phyloP scores from a whole-genome alignment of 805 yeast genomes.

The Metschnikowia baotianmanensis region DNA sequence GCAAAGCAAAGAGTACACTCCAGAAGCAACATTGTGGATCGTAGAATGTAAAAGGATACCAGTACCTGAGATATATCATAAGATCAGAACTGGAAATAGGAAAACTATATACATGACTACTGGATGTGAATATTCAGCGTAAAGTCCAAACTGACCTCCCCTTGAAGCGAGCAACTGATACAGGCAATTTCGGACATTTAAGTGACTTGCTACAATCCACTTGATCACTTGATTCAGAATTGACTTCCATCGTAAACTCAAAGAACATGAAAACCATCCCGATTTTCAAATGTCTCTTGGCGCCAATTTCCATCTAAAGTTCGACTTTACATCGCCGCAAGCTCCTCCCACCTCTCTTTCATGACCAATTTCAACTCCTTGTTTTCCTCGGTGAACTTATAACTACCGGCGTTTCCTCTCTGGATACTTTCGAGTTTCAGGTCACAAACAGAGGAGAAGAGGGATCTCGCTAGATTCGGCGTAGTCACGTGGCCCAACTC shows the following conservation, averaged over 20 bases:
- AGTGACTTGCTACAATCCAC: too few relatives aligned
- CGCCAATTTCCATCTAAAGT: neutral
- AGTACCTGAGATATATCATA: neutral
- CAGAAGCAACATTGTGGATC: too few relatives aligned
- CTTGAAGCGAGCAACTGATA: too few relatives aligned
- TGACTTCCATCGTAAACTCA: too few relatives aligned
- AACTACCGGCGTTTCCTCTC: slow-evolving; percentile 11
- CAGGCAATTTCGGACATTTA: too few relatives aligned
- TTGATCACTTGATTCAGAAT: too few relatives aligned
- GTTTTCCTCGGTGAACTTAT: slow-evolving; percentile 10
- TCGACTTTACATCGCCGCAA: neutral
- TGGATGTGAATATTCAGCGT: neutral
- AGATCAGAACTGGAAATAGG: neutral
- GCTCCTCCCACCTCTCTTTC: slow-evolving; percentile 16
- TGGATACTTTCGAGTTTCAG: slow-evolving; percentile 8
- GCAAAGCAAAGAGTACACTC: neutral
- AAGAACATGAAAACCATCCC: neutral
- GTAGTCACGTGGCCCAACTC: slow-evolving; percentile 1
- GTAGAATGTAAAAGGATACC: neutral
- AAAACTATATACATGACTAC: neutral
- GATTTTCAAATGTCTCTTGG: too few relatives aligned
- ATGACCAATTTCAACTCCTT: slow-evolving; percentile 12
- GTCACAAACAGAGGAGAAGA: slow-evolving; percentile 7
- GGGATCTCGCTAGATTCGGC: neutral
- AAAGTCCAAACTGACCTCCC: too few relatives aligned